phyloP scores from a whole-genome alignment of 192 early-diverging fungal genomes.

The Allomyces javanicus region DNA sequence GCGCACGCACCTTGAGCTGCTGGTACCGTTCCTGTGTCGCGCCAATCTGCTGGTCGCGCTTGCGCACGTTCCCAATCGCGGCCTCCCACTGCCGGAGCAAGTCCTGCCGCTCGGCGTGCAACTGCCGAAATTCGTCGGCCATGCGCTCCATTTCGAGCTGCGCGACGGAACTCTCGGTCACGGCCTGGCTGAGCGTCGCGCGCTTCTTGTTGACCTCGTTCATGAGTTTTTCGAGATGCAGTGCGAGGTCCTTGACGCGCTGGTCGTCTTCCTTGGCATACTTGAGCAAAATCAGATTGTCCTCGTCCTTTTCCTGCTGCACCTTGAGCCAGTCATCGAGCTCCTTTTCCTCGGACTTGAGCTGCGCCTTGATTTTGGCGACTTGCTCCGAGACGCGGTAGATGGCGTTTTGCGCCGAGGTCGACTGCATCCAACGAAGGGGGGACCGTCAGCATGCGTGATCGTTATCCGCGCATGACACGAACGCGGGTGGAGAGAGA shows the following conservation, averaged over 20 bases:
- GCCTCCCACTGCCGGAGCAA: slow-evolving; percentile 32
- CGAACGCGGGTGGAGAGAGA: too few relatives aligned
- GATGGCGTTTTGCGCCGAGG: slow-evolving; percentile 30
- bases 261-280: slow-evolving; percentile 35
- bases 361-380: slow-evolving; percentile 23
- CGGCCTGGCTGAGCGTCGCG: slow-evolving; percentile 12
- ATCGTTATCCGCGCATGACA: too few relatives aligned
- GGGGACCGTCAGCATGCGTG: too few relatives aligned
- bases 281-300: slow-evolving; percentile 30
- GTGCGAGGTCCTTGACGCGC: slow-evolving; percentile 28
- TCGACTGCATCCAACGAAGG: slow-evolving; percentile 2
- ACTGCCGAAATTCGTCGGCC: slow-evolving; percentile 25
- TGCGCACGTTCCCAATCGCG: slow-evolving; percentile 25
- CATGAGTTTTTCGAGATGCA: slow-evolving; percentile 34
- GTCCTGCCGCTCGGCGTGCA: slow-evolving; percentile 34
- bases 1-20: slow-evolving; percentile 15
- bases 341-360: slow-evolving; percentile 34
- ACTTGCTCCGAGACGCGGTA: slow-evolving; percentile 34
- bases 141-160: slow-evolving; percentile 39
- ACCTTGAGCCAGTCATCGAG: slow-evolving; percentile 38
- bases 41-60: slow-evolving; percentile 26
- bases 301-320: slow-evolving; percentile 38
- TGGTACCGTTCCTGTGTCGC: slow-evolving; percentile 18
- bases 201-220: slow-evolving; percentile 36
- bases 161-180: slow-evolving; percentile 36